A percentile compares a stretch with the other conserved stretches of the same genome.
Evolutionary conservation across 495 filamentous ascomycete species (phyloP).

Genomic region (Neurospora terricola): DNA sequence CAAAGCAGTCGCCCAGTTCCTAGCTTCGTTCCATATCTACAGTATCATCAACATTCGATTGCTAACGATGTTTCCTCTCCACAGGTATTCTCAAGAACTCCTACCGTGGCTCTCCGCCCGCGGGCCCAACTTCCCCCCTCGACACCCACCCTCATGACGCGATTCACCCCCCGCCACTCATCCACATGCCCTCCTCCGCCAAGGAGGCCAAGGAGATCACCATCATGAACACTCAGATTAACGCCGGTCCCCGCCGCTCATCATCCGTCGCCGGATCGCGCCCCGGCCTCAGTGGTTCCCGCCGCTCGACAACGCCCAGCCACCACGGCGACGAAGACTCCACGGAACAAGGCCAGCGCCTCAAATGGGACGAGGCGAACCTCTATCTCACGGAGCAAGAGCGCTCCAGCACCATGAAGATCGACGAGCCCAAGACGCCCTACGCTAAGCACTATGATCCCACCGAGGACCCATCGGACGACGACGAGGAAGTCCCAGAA

Average conservation of each 20-base stretch:
- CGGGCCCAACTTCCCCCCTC: slow-evolving; percentile 30
- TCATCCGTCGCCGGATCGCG: slow-evolving; percentile 55
- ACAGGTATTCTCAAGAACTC: slow-evolving; percentile 97
- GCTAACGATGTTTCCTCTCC: neutral
- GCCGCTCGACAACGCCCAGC: slow-evolving; percentile 42
- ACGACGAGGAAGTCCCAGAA: slow-evolving; percentile 57
- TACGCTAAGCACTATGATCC: slow-evolving; percentile 89
- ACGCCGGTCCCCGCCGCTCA: slow-evolving; percentile 82
- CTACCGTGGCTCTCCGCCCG: slow-evolving; percentile 45
- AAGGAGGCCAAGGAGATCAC: slow-evolving; percentile 75
- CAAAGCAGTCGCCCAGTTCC: neutral
- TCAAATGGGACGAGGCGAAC: slow-evolving; percentile 98
- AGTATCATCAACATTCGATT: neutral
- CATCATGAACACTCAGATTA: slow-evolving; percentile 85
- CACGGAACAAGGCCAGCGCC: slow-evolving; percentile 52
- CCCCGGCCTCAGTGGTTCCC: slow-evolving; percentile 55
- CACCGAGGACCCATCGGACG: slow-evolving; percentile 68
- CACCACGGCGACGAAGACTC: slow-evolving; percentile 31
- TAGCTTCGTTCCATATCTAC: neutral
- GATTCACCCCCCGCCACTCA: slow-evolving; percentile 16
- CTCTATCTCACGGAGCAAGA: slow-evolving; percentile 94
- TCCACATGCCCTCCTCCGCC: slow-evolving; percentile 27
- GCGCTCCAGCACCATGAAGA: slow-evolving; percentile 94
- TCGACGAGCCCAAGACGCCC: slow-evolving; percentile 94
- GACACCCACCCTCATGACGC: slow-evolving; percentile 17